Evolutionary conservation across 176 grass and related monocot species (phyloP).

Genomic region (Microstegium vimineum): DNA sequence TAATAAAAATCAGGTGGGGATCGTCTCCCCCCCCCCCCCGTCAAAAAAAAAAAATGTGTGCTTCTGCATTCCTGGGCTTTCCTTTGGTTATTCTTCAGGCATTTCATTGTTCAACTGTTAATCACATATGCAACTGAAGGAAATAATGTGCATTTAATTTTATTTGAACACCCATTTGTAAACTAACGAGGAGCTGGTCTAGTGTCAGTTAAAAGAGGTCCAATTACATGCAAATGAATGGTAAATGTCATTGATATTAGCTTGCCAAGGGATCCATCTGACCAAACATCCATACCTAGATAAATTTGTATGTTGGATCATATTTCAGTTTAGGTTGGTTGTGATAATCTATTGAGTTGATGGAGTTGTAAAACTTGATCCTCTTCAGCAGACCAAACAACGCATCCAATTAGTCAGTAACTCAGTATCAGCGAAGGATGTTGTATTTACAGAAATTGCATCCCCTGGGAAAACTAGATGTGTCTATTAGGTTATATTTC

Average conservation of each 20-base stretch:
- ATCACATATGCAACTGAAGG: conserved; percentile 7
- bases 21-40: no score
- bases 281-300: conserved; percentile 18
- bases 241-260: conserved; percentile 31
- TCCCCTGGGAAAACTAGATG: neutral
- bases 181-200: conserved; percentile 23
- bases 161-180: conserved; percentile 3
- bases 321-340: neutral
- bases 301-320: conserved; percentile 10
- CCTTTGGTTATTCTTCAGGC: neutral
- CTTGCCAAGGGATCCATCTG: conserved; percentile 37
- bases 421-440: neutral
- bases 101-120: conserved; percentile 20
- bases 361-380: conserved; percentile 19
- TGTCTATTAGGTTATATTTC: neutral
- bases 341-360: neutral
- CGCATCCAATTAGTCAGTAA: neutral
- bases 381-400: neutral
- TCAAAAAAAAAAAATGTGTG: neutral
- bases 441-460: neutral
- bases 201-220: conserved; percentile 35
- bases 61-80: conserved; percentile 7
- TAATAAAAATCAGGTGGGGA: no score
- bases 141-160: conserved; percentile 19
- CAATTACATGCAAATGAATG: neutral